phyloP scores from a whole-genome alignment of 371 early-diverging fungal genomes.

The Lichtheimia ornata region DNA sequence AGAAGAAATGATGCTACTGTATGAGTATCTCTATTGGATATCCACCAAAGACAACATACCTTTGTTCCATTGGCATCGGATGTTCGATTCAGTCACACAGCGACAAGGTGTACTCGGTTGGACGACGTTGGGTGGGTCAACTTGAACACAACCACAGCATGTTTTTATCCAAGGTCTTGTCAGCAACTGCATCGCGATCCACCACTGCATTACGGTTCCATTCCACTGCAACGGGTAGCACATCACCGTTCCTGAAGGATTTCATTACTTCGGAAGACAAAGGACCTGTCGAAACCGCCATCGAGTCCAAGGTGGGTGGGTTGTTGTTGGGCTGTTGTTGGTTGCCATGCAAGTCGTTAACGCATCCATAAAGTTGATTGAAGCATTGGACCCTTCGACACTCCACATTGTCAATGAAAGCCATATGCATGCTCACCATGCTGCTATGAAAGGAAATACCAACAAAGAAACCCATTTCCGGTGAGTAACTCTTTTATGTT shows the following conservation, averaged over 20 bases:
- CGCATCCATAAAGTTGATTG: slow-evolving; percentile 41
- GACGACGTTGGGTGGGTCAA: no score
- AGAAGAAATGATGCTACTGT: no score
- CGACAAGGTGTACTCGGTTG: no score
- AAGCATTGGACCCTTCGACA: slow-evolving; percentile 53
- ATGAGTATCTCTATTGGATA: no score
- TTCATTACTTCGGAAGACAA: slow-evolving; percentile 37
- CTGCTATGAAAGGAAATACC: slow-evolving; percentile 72
- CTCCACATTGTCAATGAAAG: slow-evolving; percentile 73
- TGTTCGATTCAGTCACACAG: no score
- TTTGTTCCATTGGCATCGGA: no score
- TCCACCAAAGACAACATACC: no score
- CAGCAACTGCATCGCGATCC: neutral
- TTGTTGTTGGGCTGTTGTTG: neutral
- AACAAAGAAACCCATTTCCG: slow-evolving; percentile 78
- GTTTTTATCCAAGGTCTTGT: neutral
- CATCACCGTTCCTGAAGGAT: slow-evolving; percentile 19
- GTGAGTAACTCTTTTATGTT: slow-evolving; percentile 29
- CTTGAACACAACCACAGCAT: neutral
- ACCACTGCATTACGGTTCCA: neutral
- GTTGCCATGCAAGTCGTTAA: neutral
- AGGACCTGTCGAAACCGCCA: slow-evolving; percentile 44
- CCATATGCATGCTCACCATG: slow-evolving; percentile 74
- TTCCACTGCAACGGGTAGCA: neutral
- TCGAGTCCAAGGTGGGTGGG: slow-evolving; percentile 39